phyloP scores from a whole-genome alignment of 1,139 yeast genomes.

The Yamadazyma atlantica region DNA sequence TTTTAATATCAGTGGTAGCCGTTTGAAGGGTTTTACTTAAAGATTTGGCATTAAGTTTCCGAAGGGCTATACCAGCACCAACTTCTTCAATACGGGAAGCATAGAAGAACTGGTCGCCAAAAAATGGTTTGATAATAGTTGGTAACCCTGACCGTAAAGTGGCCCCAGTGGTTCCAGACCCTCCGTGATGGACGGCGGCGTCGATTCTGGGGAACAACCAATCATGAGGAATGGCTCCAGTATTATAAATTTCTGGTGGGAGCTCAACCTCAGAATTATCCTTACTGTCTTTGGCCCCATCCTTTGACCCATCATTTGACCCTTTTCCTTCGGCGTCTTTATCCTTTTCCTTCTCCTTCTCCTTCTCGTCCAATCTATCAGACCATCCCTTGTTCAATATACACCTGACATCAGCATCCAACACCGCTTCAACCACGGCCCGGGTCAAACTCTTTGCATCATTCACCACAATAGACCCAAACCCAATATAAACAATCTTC shows the following conservation, averaged over 20 bases:
- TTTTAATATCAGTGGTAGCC: conserved; percentile 65
- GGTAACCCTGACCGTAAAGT: conserved; percentile 84
- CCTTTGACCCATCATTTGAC: conserved; percentile 77
- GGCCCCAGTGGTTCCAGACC: conserved; percentile 97
- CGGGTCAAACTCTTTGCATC: conserved; percentile 76
- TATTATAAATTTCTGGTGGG: conserved; percentile 68
- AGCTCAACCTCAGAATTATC: conserved; percentile 48
- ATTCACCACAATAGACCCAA: conserved; percentile 91
- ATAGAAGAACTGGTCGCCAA: conserved; percentile 94
- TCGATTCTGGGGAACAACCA: conserved; percentile 90
- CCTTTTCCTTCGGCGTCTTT: too few species aligned
- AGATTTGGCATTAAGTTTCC: conserved; percentile 62
- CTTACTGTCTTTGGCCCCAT: conserved; percentile 12
- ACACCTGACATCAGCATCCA: conserved; percentile 78
- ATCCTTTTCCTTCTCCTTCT: conserved; percentile 14
- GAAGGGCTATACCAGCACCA: conserved; percentile 80
- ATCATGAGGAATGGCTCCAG: conserved; percentile 85
- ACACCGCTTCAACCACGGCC: conserved; percentile 77
- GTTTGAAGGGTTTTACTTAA: conserved; percentile 67
- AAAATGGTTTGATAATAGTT: conserved; percentile 88
- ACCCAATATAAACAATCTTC: conserved; percentile 86
- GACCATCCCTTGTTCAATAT: conserved; percentile 95
- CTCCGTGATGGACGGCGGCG: conserved; percentile 97
- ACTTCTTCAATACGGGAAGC: conserved; percentile 84
- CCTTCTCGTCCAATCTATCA: conserved; percentile 50